These are phyloP conservation scores for Sphaerostilbella broomeana DNA, from an alignment of 2,329 filamentous ascomycete species.

Conservation along the genomic window DNA sequence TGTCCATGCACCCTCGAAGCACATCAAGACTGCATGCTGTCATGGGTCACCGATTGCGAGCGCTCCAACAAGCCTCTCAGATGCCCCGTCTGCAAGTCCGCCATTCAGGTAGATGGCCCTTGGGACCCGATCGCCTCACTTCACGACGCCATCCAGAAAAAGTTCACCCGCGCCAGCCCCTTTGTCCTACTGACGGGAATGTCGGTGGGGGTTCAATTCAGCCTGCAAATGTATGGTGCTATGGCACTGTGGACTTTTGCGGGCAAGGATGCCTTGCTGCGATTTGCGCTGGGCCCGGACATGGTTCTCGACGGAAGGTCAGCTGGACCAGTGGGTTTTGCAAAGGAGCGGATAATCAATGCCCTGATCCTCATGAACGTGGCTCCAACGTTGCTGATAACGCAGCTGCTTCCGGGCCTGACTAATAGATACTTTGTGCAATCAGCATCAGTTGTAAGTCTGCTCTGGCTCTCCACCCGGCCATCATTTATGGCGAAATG, in stretches of 20 bases:
- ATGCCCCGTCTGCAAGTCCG: conserved; percentile 85
- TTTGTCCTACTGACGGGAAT: conserved; percentile 59
- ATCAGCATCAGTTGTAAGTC: conserved; percentile 35
- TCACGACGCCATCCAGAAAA: conserved; percentile 51
- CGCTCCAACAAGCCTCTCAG: conserved; percentile 57
- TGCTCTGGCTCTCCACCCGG: too few relatives aligned
- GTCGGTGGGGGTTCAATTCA: conserved; percentile 41
- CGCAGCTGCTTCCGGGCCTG: conserved; percentile 37
- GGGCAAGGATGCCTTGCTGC: conserved; percentile 37
- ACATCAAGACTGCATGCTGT: conserved; percentile 81
- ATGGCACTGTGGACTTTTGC: conserved; percentile 46
- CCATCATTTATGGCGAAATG: background rate
- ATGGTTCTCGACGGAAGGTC: conserved; percentile 23
- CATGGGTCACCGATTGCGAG: conserved; percentile 91
- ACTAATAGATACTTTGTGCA: conserved; percentile 38
- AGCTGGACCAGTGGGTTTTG: conserved; percentile 20
- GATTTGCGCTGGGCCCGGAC: conserved; percentile 35
- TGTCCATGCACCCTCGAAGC: conserved; percentile 87
- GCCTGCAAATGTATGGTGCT: conserved; percentile 48
- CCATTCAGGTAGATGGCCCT: conserved; percentile 70
- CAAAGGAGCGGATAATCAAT: conserved; percentile 26
- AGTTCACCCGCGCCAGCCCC: conserved; percentile 49
- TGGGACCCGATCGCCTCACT: conserved; percentile 65
- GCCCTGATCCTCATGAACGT: conserved; percentile 37
- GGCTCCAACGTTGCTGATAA: conserved; percentile 39